Conservation (phyloP, 441 rosid species). For the Erodium trifolium region DNA sequence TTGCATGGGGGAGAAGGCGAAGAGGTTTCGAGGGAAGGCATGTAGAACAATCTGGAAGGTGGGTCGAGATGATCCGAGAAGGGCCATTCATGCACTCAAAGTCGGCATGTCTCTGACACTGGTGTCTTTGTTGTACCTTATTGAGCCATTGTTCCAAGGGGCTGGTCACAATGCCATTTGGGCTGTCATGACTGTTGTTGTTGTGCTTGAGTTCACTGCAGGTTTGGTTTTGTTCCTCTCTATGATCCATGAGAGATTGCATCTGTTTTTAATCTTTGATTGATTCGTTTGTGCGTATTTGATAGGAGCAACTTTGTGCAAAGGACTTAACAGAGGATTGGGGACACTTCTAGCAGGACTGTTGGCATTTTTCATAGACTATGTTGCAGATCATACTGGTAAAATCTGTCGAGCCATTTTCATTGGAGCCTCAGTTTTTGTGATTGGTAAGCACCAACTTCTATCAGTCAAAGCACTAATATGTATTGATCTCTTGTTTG, state of each 20-base stretch:
- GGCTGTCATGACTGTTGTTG: slow-evolving; percentile 93
- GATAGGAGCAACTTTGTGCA: slow-evolving; percentile 75
- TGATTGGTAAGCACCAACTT: slow-evolving; percentile 36
- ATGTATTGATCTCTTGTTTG: background rate
- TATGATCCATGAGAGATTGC: background rate
- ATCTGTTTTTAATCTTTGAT: background rate
- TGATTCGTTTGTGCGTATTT: background rate
- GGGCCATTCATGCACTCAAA: slow-evolving; percentile 64
- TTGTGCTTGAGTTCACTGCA: slow-evolving; percentile 82
- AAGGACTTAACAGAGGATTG: slow-evolving; percentile 76
- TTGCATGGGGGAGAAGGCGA: slow-evolving; percentile 33
- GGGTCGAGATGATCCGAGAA: slow-evolving; percentile 73
- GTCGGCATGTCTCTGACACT: slow-evolving; percentile 60
- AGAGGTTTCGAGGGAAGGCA: slow-evolving; percentile 24
- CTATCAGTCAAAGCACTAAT: no score
- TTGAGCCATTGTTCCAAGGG: slow-evolving; percentile 58
- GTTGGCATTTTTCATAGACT: slow-evolving; percentile 55
- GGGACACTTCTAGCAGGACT: slow-evolving; percentile 75
- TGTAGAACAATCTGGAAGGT: slow-evolving; percentile 35
- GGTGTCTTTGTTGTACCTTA: slow-evolving; percentile 50
- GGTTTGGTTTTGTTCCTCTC: slow-evolving; percentile 28
- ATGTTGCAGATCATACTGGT: slow-evolving; percentile 46
- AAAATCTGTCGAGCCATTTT: slow-evolving; percentile 53
- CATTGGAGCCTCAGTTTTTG: slow-evolving; percentile 56
- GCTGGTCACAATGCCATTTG: slow-evolving; percentile 62